Conservation (phyloP, 495 filamentous ascomycete genomes). For the Aspergillus saccharolyticus region DNA sequence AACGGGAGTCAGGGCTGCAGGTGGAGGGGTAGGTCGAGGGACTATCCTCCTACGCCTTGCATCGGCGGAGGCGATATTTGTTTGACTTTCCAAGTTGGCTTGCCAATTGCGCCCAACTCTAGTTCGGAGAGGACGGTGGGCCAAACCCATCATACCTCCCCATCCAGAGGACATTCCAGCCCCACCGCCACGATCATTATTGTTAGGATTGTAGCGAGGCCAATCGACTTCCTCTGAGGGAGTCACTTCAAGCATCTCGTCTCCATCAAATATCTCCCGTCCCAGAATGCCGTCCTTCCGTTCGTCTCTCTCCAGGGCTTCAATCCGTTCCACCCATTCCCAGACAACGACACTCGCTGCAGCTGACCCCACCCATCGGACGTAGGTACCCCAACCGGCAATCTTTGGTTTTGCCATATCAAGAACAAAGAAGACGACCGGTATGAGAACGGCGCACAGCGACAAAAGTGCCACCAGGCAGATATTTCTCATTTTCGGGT, state of each 20-base stretch:
- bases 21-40: constrained; percentile 56
- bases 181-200: constrained; percentile 35
- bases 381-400: constrained; percentile 94
- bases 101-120: constrained; percentile 30
- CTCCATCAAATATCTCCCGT: constrained; percentile 91
- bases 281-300: constrained; percentile 94
- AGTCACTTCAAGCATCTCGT: constrained; percentile 85
- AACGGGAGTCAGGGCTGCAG: constrained; percentile 61
- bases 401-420: constrained; percentile 85
- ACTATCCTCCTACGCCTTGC: constrained; percentile 20
- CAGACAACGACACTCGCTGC: constrained; percentile 96
- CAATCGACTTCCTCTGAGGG: constrained; percentile 55
- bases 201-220: constrained; percentile 36
- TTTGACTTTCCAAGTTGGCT: constrained; percentile 12
- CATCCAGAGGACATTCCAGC: constrained; percentile 40
- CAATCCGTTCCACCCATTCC: constrained; percentile 99
- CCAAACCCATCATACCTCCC: constrained; percentile 39
- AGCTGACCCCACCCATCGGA: constrained; percentile 94
- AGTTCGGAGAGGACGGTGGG: constrained; percentile 36
- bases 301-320: constrained; percentile 91
- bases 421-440: constrained; percentile 91
- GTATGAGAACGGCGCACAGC: constrained; percentile 73
- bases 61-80: constrained; percentile 14
- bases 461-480: constrained; percentile 78
- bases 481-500: constrained; percentile 89